These are phyloP conservation scores for Tolypocladium guangdongense DNA, from an alignment of 2,329 filamentous ascomycete genomes.

Conservation along the genomic window DNA sequence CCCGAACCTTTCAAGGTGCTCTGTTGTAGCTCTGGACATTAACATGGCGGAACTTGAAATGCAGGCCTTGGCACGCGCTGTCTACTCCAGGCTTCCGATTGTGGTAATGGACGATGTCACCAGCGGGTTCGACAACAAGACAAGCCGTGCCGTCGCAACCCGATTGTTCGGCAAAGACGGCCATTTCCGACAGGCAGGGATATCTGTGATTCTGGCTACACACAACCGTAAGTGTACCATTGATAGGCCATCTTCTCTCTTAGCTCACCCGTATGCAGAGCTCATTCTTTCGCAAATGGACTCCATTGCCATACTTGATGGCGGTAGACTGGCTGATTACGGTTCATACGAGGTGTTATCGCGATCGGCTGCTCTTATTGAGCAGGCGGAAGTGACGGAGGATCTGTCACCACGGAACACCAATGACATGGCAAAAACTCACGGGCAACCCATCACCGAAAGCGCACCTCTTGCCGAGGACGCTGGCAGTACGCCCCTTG, in stretches of 20 bases:
- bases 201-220: neutral
- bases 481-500: neutral
- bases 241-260: neutral
- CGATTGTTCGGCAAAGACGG: neutral
- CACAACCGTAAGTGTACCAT: neutral
- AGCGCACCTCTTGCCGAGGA: neutral
- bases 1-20: neutral
- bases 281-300: neutral
- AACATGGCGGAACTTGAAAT: neutral
- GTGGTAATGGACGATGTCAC: neutral
- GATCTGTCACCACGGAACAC: neutral
- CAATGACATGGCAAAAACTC: neutral
- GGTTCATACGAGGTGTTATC: neutral
- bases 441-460: neutral
- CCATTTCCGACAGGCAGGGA: neutral
- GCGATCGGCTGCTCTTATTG: neutral
- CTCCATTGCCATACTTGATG: neutral
- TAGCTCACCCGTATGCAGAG: neutral
- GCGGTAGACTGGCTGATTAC: neutral
- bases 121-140: neutral
- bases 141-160: neutral
- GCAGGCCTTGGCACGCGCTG: neutral
- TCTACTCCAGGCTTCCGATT: neutral
- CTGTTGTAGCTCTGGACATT: neutral
- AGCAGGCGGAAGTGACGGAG: neutral